These are phyloP conservation scores for Aspergillus glaucus DNA, from an alignment of 2,329 filamentous ascomycete species.

Conservation along the genomic window DNA sequence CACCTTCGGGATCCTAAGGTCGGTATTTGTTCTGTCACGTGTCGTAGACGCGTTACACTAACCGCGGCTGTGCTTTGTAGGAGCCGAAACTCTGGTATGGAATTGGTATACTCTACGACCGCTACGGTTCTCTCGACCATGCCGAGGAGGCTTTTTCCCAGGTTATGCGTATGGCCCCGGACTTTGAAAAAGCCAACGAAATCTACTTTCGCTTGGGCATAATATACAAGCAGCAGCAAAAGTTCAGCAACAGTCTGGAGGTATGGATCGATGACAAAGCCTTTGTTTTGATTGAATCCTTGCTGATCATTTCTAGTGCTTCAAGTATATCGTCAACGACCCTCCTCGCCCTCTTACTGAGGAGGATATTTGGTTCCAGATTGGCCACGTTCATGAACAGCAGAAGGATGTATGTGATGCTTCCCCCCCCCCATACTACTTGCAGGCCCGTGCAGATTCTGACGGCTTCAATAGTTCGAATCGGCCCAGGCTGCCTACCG, in stretches of 20 bases:
- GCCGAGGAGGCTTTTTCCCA: conserved; percentile 97
- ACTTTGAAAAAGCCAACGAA: conserved; percentile 97
- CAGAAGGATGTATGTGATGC: conserved; percentile 80
- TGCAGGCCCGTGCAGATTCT: conserved; percentile 20
- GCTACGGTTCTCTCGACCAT: conserved; percentile 93
- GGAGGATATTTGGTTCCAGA: conserved; percentile 99
- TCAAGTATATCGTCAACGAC: conserved; percentile 93
- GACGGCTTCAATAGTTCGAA: conserved; percentile 64
- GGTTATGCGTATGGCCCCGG: conserved; percentile 96
- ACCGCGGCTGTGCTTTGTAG: conserved; percentile 38
- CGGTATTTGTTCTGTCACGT: conserved; percentile 20
- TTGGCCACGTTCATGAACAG: conserved; percentile 96
- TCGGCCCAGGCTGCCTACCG: conserved; percentile 87
- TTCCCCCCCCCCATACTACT: neutral
- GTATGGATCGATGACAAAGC: conserved; percentile 44
- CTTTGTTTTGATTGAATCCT: neutral
- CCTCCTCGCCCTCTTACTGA: conserved; percentile 88
- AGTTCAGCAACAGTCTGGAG: conserved; percentile 86
- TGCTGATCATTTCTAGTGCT: conserved; percentile 59
- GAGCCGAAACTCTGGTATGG: conserved; percentile 99
- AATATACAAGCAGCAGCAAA: conserved; percentile 98
- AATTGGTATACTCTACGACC: conserved; percentile 93
- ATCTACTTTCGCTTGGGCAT: conserved; percentile 99
- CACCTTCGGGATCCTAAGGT: conserved; percentile 92
- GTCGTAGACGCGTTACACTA: conserved; percentile 1